Evolutionary conservation across 306 rosid genomes (phyloP).

Genomic region (Leucaena leucocephala): DNA sequence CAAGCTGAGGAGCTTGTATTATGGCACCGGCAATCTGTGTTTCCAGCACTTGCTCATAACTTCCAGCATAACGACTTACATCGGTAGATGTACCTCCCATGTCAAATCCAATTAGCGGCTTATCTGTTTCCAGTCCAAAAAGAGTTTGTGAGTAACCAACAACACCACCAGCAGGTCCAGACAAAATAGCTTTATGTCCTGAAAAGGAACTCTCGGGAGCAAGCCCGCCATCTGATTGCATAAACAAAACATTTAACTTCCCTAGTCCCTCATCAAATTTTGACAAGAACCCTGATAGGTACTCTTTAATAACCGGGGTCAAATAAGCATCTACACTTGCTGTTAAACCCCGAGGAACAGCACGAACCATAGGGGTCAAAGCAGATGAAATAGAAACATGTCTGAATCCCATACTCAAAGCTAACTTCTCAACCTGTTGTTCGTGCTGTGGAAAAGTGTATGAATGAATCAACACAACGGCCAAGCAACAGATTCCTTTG

Average conservation of each 20-base stretch:
- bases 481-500: constrained; percentile 79
- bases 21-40: constrained; percentile 90
- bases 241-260: constrained; percentile 85
- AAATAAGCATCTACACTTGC: constrained; percentile 96
- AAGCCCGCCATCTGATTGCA: constrained; percentile 99
- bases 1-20: constrained; percentile 97
- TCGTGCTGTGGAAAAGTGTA: constrained; percentile 87
- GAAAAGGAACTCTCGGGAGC: constrained; percentile 92
- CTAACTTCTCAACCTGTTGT: constrained; percentile 38
- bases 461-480: constrained; percentile 92
- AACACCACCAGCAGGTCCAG: constrained; percentile 99
- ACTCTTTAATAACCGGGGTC: constrained; percentile 94
- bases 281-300: constrained; percentile 88
- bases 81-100: constrained; percentile 99
- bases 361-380: constrained; percentile 96
- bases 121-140: constrained; percentile 78
- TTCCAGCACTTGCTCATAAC: constrained; percentile 93
- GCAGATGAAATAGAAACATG: constrained; percentile 94
- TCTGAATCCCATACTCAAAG: constrained; percentile 62
- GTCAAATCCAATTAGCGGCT: constrained; percentile 92
- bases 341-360: constrained; percentile 94
- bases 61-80: constrained; percentile 93
- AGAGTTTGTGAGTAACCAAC: constrained; percentile 97
- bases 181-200: constrained; percentile 91
- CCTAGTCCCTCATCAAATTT: constrained; percentile 77